Evolutionary conservation across 2,329 filamentous ascomycete species (phyloP), one percentile per base, ranked within the genome.

Genomic region (Fusarium denticulatum): DNA sequence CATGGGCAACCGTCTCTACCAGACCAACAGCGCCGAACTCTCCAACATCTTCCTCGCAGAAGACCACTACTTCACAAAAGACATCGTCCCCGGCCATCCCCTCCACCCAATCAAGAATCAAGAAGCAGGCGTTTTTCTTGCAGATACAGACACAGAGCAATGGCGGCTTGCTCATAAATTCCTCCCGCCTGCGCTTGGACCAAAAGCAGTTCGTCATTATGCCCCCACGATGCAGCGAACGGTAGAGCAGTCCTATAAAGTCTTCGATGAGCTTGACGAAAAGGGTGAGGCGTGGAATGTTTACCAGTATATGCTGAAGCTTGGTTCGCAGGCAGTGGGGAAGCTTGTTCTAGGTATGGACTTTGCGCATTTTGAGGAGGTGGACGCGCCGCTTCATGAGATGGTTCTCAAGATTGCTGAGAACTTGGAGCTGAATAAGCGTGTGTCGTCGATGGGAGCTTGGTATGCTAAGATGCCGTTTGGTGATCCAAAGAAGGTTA

Each of bases 121-220:
- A 14, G 79, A 83, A 32, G 82, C 83, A 1, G 84, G 83, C 7
- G 79, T 87, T 18, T 87, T 87, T 69, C 60, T 85, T 5, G 82
- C 83, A 60, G 87, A 89, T 73, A 89, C 87, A 0, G 82, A 88
- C 20, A 86, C 84, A 0, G 82, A 84, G 16, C 82, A 85, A 58
- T 90, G 86, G 86, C 76, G 79, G 18, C 73, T 85, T 0, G 85
- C 86, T 1, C 90, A 91, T 81, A 92, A 91, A 76, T 92, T 91
- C 78, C 76, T 91, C 1, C 88, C 89, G 0, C 89, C 90, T 0
- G 86, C 88, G 0, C 80, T 91, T 8, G 85, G 85, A 0, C 89
- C 89, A 39, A 90, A 89, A 72, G 89, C 89, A 0, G 88, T 91
- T 3, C 82, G 87, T 0, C 89, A 91, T 73, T 91, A 91, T 63